Base-by-base conservation (phyloP, 1,284 basidiomycete species). In the Agroathelia rolfsii region DNA sequence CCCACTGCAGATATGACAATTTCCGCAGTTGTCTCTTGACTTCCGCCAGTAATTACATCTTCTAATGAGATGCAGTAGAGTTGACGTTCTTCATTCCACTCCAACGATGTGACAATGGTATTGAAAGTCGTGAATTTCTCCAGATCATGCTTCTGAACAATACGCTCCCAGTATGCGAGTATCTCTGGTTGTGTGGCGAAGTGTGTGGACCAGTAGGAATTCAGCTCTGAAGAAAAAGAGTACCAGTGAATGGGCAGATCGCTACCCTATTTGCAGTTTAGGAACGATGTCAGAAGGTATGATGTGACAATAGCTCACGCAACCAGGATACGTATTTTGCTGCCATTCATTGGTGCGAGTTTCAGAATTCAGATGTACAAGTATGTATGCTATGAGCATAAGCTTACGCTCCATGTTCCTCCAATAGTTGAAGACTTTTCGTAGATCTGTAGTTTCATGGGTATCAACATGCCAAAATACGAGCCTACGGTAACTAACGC, bases 191-290 rank as follows among this genome's bases (percentile, higher is more conserved):
- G 70, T 5, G 42, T 41, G 9, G 62, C 56, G 43, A 55, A 69
- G 44, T 58, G 56, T 9, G 44, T 48, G 14, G 57, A 43, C 72
- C 72, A 74, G 38, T 63, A 41, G 1, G 71, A 66, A 37, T 74
- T 72, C 19, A 62, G 55, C 24, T 71, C 67, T 7, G 62, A 61
- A 4, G 73, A 76, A 28, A 73, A 61, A 27, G 61, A 66, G 45
- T 73, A 73, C 64, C 69, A 70, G 43, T 72, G 71, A 5, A 51
- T 66, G 8, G 66, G 59, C 15, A 71, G 53, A 41, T 75, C 68
- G 14, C 64, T 69, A 10, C 71, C 69, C 63, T 71, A 22, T 5
- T 18, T 1, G 4, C 9, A 28, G 12, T 9, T 11, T 17, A 34
- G 15, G 8, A 12, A 34, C 17, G 24, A 12, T 24, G 41, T 40